Evolutionary conservation across 495 filamentous ascomycete species (phyloP).

Genomic region (Gamarada debralockiae): DNA sequence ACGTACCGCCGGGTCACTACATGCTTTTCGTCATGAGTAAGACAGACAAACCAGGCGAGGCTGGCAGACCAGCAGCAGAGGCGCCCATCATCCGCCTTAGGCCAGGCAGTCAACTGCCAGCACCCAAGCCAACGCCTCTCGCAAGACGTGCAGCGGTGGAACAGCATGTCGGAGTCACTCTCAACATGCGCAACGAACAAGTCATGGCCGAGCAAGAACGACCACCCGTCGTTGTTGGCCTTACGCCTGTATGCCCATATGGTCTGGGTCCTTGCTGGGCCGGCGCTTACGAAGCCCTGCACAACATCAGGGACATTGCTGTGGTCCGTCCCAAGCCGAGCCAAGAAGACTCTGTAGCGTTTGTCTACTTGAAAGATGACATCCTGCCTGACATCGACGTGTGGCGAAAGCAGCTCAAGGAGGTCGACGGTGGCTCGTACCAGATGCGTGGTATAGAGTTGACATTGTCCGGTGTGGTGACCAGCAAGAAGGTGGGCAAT

Average conservation of each 20-base stretch:
- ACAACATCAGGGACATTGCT: constrained; percentile 15
- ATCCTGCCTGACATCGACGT: constrained; percentile 22
- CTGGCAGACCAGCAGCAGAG: no score
- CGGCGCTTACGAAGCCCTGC: constrained; percentile 20
- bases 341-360: constrained; percentile 17
- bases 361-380: constrained; percentile 19
- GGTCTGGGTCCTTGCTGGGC: constrained; percentile 21
- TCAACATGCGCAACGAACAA: constrained; percentile 17
- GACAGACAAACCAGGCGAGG: no score
- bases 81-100: constrained; percentile 8
- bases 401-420: constrained; percentile 15
- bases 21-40: no score
- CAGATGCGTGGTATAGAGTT: constrained; percentile 21
- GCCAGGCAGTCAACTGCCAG: constrained; percentile 1
- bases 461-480: constrained; percentile 18
- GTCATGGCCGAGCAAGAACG: constrained; percentile 16
- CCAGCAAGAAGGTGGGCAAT: no score
- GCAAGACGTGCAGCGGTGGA: constrained; percentile 3
- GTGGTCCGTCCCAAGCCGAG: constrained; percentile 17
- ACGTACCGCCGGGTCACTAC: no score
- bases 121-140: neutral
- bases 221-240: constrained; percentile 18
- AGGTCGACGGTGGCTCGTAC: constrained; percentile 16
- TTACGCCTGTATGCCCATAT: constrained; percentile 16
- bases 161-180: constrained; percentile 7